Evolutionary conservation across 2,329 filamentous ascomycete species (phyloP).

Genomic region (Colletotrichum chlorophyti): DNA sequence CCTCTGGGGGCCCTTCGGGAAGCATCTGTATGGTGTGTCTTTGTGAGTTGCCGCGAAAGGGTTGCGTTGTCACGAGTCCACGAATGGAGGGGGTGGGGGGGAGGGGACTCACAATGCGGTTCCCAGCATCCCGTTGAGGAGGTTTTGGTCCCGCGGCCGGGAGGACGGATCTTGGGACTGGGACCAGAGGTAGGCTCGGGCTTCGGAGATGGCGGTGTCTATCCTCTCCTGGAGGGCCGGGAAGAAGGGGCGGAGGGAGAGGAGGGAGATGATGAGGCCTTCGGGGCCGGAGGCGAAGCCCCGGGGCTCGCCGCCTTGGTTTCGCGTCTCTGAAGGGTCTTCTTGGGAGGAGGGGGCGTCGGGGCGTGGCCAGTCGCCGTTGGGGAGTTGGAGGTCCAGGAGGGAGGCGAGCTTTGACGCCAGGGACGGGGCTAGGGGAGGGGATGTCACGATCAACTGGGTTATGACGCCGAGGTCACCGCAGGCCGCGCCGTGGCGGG

Average conservation of each 20-base stretch:
- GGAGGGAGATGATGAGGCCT: conserved; percentile 65
- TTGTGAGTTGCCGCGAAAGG: not conserved
- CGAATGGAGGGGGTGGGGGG: not conserved
- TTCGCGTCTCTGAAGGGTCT: conserved; percentile 43
- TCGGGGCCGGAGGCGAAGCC: conserved; percentile 73
- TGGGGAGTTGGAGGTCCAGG: conserved; percentile 64
- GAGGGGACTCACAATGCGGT: conserved; percentile 62
- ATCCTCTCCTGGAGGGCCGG: conserved; percentile 60
- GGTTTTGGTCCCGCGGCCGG: conserved; percentile 67
- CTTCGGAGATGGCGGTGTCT: conserved; percentile 57
- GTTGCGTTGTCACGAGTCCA: not conserved
- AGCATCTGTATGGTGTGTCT: conserved; percentile 33
- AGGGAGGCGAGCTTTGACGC: conserved; percentile 59
- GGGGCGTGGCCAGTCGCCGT: conserved; percentile 69
- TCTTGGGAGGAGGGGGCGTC: conserved; percentile 46
- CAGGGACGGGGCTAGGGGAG: conserved; percentile 59
- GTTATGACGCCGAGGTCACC: conserved; percentile 74
- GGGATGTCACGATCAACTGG: conserved; percentile 68
- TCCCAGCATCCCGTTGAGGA: conserved; percentile 71
- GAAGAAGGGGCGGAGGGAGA: conserved; percentile 62
- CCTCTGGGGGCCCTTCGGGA: conserved; percentile 40
- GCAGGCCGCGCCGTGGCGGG: conserved; percentile 67
- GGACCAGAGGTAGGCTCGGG: conserved; percentile 59
- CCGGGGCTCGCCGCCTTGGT: conserved; percentile 54
- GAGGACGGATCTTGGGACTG: conserved; percentile 50